Evolutionary conservation across 345 rosid genomes (phyloP).

Genomic region (Arabidopsis thaliana): DNA sequence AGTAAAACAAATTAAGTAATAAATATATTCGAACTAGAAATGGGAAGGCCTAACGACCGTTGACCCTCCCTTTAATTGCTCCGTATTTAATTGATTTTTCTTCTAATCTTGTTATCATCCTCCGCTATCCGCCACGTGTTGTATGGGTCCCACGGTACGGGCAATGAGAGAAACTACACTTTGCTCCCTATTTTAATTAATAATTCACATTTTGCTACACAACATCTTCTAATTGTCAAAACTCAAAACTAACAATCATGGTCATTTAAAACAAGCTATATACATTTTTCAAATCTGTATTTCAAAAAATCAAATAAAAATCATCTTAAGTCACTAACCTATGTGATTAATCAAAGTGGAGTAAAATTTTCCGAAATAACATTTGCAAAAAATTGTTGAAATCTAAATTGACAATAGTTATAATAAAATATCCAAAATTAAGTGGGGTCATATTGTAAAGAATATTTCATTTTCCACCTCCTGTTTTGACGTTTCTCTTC

Average conservation of each 20-base stretch:
- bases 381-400: neutral
- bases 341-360: neutral
- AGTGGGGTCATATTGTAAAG: slow-evolving; percentile 35
- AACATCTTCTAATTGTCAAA: neutral
- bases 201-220: neutral
- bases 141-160: neutral
- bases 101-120: neutral
- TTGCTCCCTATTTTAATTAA: neutral
- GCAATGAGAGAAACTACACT: neutral
- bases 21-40: neutral
- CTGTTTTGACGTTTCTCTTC: slow-evolving; percentile 25
- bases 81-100: slow-evolving; percentile 31
- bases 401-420: neutral
- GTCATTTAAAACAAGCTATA: neutral
- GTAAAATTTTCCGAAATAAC: neutral
- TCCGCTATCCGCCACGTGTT: slow-evolving; percentile 18
- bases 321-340: neutral
- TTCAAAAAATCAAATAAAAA: no score
- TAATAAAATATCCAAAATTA: slow-evolving; percentile 7
- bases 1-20: neutral
- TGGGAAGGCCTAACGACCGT: slow-evolving; percentile 30
- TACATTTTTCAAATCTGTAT: neutral
- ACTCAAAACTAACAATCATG: no score
- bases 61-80: slow-evolving; percentile 36
- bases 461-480: neutral